Base-by-base conservation (phyloP, 2,329 filamentous ascomycete species). In the Epicoccum sorghinum region DNA sequence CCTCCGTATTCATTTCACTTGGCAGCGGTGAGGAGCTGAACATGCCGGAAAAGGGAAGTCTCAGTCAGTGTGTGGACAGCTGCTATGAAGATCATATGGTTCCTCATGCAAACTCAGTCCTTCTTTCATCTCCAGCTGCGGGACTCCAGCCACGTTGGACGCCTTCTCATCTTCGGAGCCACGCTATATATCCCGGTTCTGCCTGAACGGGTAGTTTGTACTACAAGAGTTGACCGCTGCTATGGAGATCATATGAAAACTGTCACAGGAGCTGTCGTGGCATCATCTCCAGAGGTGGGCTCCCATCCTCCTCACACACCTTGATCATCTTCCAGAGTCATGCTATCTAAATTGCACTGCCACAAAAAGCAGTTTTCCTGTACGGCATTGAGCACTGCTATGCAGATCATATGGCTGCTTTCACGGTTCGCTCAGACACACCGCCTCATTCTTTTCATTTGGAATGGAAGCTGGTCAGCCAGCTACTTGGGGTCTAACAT, bases 31-130 rank as follows among this genome's bases (percentile, higher is more conserved):
- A 39, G 12, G 29, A 29, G 10, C 14, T 44, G 41, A 54, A 54
- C n/a, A 49, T 55, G 18, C 47, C 52, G 14, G n/a, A 55, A 38
- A 18, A 38, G 32, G 52, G 38, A 55, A 27, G 23, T 37, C 7
- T 6, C 1, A 0, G 18, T 7, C 13, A 5, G 41, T 22, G 41
- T 32, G 42, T 55, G 41, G 25, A 50, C 25, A 35, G 37, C 46
- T 50, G 52, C 9, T 55, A 50, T 55, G 52, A 30, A 50, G 52
- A 55, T 50, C 52, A 41, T 55, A 47, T 46, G 9, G 30, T 27
- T 37, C 30, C 24, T 45, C 18, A 44, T 48, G 35, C 51, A 48
- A 29, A 29, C n/a, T 48, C 27, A 36, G 23, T 45, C 29, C 24
- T 27, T 35, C 37, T 25, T 35, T 36, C 36, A 52, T 46, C 36